Evolutionary conservation across 1,284 basidiomycete genomes (phyloP).

Genomic region (Ustilago curta): DNA sequence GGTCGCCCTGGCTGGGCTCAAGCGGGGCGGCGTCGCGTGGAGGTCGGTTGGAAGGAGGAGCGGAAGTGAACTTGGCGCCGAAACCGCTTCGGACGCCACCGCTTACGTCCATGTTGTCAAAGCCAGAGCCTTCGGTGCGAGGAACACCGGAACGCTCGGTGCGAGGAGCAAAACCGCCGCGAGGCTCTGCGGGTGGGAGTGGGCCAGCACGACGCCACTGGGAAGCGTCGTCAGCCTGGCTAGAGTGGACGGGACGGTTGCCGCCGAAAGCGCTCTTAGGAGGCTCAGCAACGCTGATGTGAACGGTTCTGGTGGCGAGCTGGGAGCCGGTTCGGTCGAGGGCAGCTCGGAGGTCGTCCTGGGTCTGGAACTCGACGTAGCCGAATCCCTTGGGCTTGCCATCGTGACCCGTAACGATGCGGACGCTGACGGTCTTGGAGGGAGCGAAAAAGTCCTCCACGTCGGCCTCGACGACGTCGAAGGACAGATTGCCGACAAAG

Average conservation of each 20-base stretch:
- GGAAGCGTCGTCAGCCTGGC: constrained; percentile 71
- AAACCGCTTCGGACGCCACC: constrained; percentile 65
- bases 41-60: constrained; percentile 43
- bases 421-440: constrained; percentile 78
- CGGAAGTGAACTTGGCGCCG: constrained; percentile 58
- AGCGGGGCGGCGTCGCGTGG: constrained; percentile 42
- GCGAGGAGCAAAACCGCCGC: constrained; percentile 49
- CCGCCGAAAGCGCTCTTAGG: constrained; percentile 68
- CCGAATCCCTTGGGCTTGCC: constrained; percentile 98
- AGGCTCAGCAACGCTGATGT: constrained; percentile 96
- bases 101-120: constrained; percentile 66
- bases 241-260: constrained; percentile 53
- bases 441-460: constrained; percentile 77
- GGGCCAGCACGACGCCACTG: constrained; percentile 91
- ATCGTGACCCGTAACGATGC: constrained; percentile 87
- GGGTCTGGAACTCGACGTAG: constrained; percentile 90
- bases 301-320: constrained; percentile 82
- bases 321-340: constrained; percentile 62
- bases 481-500: constrained; percentile 93
- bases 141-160: constrained; percentile 48
- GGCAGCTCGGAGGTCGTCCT: constrained; percentile 86
- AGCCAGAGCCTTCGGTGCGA: constrained; percentile 47
- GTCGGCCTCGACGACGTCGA: constrained; percentile 88
- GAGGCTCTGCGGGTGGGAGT: constrained; percentile 70
- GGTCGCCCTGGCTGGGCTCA: constrained; percentile 63